phyloP scores from a whole-genome alignment of 768 basidiomycete species.

The Tulasnella sp. region DNA sequence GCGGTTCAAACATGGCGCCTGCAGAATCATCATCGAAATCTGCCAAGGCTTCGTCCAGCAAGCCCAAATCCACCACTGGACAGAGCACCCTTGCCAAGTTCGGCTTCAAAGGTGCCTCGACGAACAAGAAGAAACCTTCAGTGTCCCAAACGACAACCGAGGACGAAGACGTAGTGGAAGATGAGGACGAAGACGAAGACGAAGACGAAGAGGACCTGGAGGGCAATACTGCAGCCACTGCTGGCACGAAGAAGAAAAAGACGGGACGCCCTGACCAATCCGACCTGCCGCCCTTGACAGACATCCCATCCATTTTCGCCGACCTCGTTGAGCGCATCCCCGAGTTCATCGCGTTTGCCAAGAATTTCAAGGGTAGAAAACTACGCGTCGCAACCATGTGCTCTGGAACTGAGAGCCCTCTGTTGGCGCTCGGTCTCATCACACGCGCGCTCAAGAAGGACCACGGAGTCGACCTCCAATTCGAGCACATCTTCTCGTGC shows the following conservation, averaged over 20 bases:
- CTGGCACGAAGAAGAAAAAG: conserved; percentile 4
- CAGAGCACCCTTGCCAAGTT: background rate
- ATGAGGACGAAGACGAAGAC: conserved; percentile 24
- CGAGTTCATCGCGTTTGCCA: conserved; percentile 22
- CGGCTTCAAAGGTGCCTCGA: background rate
- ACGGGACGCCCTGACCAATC: conserved; percentile 45
- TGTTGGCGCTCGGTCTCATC: conserved; percentile 80
- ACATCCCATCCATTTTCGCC: conserved; percentile 36
- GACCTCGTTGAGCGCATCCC: conserved; percentile 29
- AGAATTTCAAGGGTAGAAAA: conserved; percentile 50
- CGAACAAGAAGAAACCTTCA: background rate
- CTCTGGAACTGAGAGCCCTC: conserved; percentile 90
- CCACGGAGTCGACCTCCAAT: conserved; percentile 48
- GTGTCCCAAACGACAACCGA: background rate
- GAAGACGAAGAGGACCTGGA: conserved; percentile 22
- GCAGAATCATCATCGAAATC: background rate
- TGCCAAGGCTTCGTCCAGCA: background rate
- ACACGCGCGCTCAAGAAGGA: conserved; percentile 62
- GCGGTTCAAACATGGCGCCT: background rate
- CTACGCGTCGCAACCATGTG: conserved; percentile 95
- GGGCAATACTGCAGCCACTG: background rate
- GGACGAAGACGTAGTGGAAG: conserved; percentile 22
- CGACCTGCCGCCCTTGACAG: conserved; percentile 62
- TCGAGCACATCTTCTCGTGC: conserved; percentile 93
- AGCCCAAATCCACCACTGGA: background rate